These are phyloP conservation scores for Trypanosoma brucei DNA, from an alignment of 208 protist genomes.

Conservation along the genomic window DNA sequence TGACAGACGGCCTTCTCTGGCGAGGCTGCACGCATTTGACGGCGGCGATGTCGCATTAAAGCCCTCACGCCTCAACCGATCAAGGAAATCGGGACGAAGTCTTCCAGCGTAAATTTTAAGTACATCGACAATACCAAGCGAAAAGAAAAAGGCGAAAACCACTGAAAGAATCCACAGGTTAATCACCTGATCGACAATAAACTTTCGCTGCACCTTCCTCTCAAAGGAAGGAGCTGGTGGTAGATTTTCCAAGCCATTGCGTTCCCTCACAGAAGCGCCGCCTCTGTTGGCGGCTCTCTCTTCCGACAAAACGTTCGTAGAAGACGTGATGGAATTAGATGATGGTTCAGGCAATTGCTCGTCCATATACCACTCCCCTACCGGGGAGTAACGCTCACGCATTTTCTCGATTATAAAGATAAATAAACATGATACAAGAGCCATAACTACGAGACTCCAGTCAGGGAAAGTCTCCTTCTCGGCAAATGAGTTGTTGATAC, in stretches of 20 bases:
- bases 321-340: too few relatives aligned
- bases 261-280: too few relatives aligned
- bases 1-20: conserved; percentile 27
- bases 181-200: conserved; percentile 22
- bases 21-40: conserved; percentile 17
- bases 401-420: conserved; percentile 13
- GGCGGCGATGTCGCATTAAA: conserved; percentile 6
- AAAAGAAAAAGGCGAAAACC: conserved; percentile 21
- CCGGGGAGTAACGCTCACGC: not conserved
- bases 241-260: too few relatives aligned
- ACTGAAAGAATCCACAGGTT: conserved; percentile 53
- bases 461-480: conserved; percentile 33
- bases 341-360: not conserved
- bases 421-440: conserved; percentile 25
- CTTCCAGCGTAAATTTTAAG: conserved; percentile 61
- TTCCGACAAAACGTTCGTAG: too few relatives aligned
- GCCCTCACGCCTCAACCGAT: conserved; percentile 26
- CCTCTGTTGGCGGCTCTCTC: too few relatives aligned
- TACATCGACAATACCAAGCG: conserved; percentile 38
- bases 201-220: not conserved
- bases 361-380: conserved; percentile 1
- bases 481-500: conserved; percentile 33
- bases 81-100: conserved; percentile 59
- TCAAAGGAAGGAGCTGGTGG: not conserved
- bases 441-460: conserved; percentile 42